phyloP scores from a whole-genome alignment of 1,139 yeast species.

The Tardiomyces depauwii region DNA sequence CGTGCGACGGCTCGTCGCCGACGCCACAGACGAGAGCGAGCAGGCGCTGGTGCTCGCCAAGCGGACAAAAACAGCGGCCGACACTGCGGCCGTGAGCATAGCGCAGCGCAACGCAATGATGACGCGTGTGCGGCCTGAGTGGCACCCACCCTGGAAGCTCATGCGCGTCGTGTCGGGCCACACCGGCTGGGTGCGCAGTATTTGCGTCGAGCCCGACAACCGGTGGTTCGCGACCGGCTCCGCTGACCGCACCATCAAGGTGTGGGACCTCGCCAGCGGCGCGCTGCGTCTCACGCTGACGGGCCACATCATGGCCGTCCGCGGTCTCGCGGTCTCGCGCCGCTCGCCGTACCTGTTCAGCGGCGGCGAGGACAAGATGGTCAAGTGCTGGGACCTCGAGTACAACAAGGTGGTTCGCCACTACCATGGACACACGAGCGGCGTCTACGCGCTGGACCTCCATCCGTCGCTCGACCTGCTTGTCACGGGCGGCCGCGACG shows the following conservation, averaged over 20 bases:
- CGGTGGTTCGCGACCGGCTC: constrained; percentile 91
- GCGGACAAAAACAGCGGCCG: background rate
- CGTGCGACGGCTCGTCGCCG: background rate
- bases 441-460: constrained; percentile 69
- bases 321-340: constrained; percentile 62
- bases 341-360: constrained; percentile 82
- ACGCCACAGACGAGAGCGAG: background rate
- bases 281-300: constrained; percentile 63
- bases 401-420: constrained; percentile 71
- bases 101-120: background rate
- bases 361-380: constrained; percentile 88
- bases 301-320: constrained; percentile 85
- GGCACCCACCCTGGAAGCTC: constrained; percentile 54
- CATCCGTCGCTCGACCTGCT: constrained; percentile 83
- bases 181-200: constrained; percentile 80
- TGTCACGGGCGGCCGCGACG: constrained; percentile 87
- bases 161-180: constrained; percentile 78
- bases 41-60: background rate
- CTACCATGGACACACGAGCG: constrained; percentile 90
- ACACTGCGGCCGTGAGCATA: background rate
- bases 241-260: constrained; percentile 74
- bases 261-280: constrained; percentile 83
- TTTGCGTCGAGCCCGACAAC: constrained; percentile 76
- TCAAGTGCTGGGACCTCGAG: constrained; percentile 96
- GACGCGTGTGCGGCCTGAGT: background rate